These are phyloP conservation scores for Tylopilus sp. DNA, from an alignment of 1,284 basidiomycete genomes.

Conservation along the genomic window DNA sequence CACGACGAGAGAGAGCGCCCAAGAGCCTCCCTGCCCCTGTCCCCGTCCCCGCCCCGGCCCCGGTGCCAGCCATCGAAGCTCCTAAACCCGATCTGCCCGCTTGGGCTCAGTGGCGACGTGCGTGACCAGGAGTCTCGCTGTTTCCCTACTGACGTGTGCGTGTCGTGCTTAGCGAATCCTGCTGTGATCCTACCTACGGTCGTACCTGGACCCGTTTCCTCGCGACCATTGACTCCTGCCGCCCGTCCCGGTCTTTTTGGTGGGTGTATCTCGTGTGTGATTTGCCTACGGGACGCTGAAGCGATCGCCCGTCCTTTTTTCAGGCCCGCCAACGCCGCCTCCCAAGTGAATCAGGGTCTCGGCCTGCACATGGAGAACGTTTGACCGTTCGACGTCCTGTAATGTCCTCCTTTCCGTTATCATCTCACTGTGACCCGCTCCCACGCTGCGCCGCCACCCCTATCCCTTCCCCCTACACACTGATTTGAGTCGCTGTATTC, in stretches of 20 bases:
- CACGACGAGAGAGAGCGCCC: conserved; percentile 45
- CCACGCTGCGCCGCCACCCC: too few relatives aligned
- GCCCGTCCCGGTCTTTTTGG: conserved; percentile 62
- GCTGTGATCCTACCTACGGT: conserved; percentile 51
- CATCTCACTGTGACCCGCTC: background rate
- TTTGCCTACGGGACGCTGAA: background rate
- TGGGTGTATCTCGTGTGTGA: conserved; percentile 22
- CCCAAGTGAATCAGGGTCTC: conserved; percentile 40
- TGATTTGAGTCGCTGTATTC: conserved; percentile 6
- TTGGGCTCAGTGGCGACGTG: conserved; percentile 77
- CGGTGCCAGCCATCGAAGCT: conserved; percentile 43
- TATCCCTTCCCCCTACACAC: too few relatives aligned
- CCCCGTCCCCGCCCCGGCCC: conserved; percentile 32
- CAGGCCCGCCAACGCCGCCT: conserved; percentile 58
- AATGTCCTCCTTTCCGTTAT: conserved; percentile 1
- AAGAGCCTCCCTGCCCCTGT: conserved; percentile 36
- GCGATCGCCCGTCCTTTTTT: background rate
- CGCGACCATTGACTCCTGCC: conserved; percentile 43
- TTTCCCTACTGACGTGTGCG: background rate
- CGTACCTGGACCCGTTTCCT: conserved; percentile 31
- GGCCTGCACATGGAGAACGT: background rate
- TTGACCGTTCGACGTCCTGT: background rate
- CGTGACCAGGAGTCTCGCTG: conserved; percentile 25
- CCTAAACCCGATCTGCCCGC: conserved; percentile 54
- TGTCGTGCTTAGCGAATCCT: conserved; percentile 47